Conservation (phyloP, 176 grass and related monocot genomes). For the Thinopyrum elongatum region DNA sequence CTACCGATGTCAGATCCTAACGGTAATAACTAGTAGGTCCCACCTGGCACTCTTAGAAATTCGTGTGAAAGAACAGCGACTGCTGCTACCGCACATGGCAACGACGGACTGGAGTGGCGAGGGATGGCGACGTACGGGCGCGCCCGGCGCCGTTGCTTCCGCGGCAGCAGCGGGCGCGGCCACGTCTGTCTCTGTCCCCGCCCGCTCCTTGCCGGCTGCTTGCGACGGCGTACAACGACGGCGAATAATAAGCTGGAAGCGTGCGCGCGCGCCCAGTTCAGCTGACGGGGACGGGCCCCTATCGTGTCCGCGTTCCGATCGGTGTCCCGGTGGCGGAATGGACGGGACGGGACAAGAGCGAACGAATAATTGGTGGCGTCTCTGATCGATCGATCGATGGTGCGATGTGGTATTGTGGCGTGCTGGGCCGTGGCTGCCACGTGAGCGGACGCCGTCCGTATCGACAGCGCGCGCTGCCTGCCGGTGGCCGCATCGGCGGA, state of each 20-base stretch:
- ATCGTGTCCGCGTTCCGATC: not conserved
- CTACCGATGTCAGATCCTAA: no score
- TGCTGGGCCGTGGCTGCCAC: conserved; percentile 2
- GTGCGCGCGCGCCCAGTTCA: no score
- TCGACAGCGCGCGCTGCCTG: not conserved
- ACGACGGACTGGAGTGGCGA: not conserved
- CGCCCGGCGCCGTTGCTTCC: conserved; percentile 22
- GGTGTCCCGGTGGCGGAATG: not conserved
- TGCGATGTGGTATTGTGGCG: not conserved
- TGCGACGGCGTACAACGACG: not conserved
- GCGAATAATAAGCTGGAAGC: not conserved
- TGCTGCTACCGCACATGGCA: conserved; percentile 7
- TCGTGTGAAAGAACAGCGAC: no score
- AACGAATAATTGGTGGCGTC: not conserved
- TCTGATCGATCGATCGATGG: not conserved
- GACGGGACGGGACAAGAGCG: not conserved
- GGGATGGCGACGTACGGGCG: conserved; percentile 24
- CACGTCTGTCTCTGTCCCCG: not conserved
- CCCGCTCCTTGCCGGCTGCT: not conserved
- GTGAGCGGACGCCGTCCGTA: not conserved
- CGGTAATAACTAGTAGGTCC: no score
- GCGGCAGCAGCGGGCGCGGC: not conserved
- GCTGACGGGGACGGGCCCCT: not conserved
- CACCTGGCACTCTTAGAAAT: no score
- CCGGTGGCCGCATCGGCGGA: not conserved